Evolutionary conservation across 352 stramenopile genomes (phyloP).

Genomic region (Pythium brachiatum): DNA sequence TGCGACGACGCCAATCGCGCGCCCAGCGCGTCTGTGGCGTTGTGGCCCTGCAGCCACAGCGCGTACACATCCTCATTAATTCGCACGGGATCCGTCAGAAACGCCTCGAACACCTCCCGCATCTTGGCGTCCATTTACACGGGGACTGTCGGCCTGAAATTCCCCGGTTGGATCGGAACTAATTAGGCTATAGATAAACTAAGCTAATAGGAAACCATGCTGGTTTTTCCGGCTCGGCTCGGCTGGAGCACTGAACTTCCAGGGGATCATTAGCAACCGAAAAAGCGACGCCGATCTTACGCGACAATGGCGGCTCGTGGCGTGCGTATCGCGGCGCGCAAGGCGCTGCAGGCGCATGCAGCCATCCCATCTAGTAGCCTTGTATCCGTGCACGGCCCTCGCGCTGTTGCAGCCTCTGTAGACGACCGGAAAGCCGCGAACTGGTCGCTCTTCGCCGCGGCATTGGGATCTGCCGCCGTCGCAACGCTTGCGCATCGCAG

Average conservation of each 20-base stretch:
- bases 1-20: slow-evolving; percentile 48
- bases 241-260: not conserved
- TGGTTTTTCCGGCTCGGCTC: not conserved
- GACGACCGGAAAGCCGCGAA: not conserved
- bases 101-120: slow-evolving; percentile 81
- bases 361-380: not conserved
- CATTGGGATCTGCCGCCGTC: not conserved
- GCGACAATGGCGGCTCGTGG: not conserved
- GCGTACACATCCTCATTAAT: slow-evolving; percentile 77
- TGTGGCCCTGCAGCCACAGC: slow-evolving; percentile 76
- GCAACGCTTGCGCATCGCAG: not conserved
- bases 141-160: not conserved
- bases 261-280: not conserved
- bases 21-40: slow-evolving; percentile 50
- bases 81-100: slow-evolving; percentile 76
- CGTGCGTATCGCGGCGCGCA: slow-evolving; percentile 4
- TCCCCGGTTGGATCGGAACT: too few species aligned
- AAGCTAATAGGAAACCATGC: not conserved
- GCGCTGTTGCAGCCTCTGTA: not conserved
- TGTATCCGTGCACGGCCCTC: not conserved
- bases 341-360: slow-evolving; percentile 3
- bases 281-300: not conserved
- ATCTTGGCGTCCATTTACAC: slow-evolving; percentile 31
- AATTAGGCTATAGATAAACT: not conserved
- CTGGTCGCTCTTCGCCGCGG: slow-evolving; percentile 4